Conservation (phyloP, 176 grass and related monocot species). For the Typha latifolia region DNA sequence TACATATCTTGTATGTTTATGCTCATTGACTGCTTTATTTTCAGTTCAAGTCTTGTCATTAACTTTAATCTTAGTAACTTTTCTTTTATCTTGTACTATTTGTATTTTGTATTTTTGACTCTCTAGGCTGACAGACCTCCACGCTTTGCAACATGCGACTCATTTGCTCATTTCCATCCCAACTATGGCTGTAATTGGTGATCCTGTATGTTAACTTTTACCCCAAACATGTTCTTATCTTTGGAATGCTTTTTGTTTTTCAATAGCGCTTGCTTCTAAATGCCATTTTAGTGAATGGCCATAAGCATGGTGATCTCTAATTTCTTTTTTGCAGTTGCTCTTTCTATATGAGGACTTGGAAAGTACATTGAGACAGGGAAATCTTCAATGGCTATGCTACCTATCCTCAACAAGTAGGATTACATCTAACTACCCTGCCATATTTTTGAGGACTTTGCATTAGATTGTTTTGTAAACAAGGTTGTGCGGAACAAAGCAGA, state of each 20-base stretch:
- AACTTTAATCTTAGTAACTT: not conserved
- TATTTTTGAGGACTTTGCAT: too few relatives aligned
- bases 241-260: not conserved
- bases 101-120: not conserved
- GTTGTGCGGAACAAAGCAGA: not conserved
- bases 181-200: constrained; percentile 48
- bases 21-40: too few relatives aligned
- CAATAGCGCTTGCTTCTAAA: not conserved
- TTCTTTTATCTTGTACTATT: not conserved
- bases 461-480: too few relatives aligned
- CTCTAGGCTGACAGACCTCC: constrained; percentile 37
- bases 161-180: constrained; percentile 74
- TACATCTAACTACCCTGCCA: too few relatives aligned
- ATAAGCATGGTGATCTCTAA: constrained; percentile 11
- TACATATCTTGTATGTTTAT: too few relatives aligned
- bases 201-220: constrained; percentile 42
- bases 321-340: constrained; percentile 44
- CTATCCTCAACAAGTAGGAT: constrained; percentile 75
- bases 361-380: constrained; percentile 27
- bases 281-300: not conserved
- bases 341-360: constrained; percentile 36
- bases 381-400: constrained; percentile 73
- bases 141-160: constrained; percentile 34
- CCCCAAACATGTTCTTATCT: not conserved
- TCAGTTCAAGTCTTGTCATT: not conserved